phyloP scores from a whole-genome alignment of 2,329 filamentous ascomycete genomes.

The Colletotrichum phormii region DNA sequence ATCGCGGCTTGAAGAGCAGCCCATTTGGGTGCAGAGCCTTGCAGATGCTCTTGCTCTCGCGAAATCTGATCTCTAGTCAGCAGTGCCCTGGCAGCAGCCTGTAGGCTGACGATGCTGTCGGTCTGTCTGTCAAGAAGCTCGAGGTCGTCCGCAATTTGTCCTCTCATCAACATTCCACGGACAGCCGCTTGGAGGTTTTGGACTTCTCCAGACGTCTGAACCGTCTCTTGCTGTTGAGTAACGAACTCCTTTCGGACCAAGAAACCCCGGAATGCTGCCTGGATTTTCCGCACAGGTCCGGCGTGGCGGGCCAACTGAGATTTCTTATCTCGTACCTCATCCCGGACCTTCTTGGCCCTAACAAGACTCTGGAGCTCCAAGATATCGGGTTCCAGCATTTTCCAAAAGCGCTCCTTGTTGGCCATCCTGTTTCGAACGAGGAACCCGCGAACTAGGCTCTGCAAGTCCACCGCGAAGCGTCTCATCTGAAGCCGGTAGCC shows the following conservation, averaged over 20 bases:
- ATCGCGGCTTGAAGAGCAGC: constrained; percentile 59
- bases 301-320: constrained; percentile 71
- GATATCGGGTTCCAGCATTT: constrained; percentile 77
- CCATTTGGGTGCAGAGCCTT: constrained; percentile 62
- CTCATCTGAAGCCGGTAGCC: constrained; percentile 87
- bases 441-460: constrained; percentile 82
- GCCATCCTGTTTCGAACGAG: constrained; percentile 74
- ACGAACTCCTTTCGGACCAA: constrained; percentile 69
- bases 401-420: constrained; percentile 75
- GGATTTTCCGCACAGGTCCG: constrained; percentile 73
- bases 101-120: constrained; percentile 65
- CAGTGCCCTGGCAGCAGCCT: constrained; percentile 75
- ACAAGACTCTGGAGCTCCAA: constrained; percentile 85
- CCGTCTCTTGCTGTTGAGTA: constrained; percentile 67
- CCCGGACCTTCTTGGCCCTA: constrained; percentile 73
- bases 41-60: constrained; percentile 62
- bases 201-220: constrained; percentile 62
- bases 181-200: constrained; percentile 73
- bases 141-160: constrained; percentile 64
- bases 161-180: constrained; percentile 74
- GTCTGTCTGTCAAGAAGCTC: constrained; percentile 63
- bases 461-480: constrained; percentile 81
- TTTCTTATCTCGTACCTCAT: constrained; percentile 66
- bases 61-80: constrained; percentile 67
- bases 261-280: constrained; percentile 75